Percentiles rank a stretch among this genome's conserved stretches.
Evolutionary conservation across 1,284 basidiomycete species (phyloP).

Genomic region (Pholiota adiposa): DNA sequence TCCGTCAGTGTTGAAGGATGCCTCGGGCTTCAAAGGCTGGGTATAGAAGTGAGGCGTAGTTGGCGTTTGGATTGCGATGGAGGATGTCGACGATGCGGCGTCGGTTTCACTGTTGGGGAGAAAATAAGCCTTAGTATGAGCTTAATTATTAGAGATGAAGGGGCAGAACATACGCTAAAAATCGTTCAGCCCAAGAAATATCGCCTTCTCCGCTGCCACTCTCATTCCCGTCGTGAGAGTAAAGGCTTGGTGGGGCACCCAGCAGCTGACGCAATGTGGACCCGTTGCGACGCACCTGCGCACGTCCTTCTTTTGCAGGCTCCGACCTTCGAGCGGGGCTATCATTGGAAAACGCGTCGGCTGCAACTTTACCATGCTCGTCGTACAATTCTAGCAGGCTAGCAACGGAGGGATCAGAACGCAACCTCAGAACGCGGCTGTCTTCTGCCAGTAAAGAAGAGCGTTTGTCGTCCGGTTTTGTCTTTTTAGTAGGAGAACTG

Average conservation of each 20-base stretch:
- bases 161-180: conserved; percentile 53
- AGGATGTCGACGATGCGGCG: conserved; percentile 48
- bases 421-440: conserved; percentile 59
- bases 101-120: conserved; percentile 47
- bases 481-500: conserved; percentile 2
- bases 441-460: conserved; percentile 40
- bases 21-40: conserved; percentile 28
- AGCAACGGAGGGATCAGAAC: conserved; percentile 75
- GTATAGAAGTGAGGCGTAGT: conserved; percentile 34
- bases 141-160: background rate
- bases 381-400: conserved; percentile 75
- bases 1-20: conserved; percentile 47
- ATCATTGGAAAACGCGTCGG: conserved; percentile 63
- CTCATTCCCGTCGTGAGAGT: conserved; percentile 32
- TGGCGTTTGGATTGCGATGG: conserved; percentile 50
- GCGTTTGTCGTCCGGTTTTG: conserved; percentile 17
- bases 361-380: conserved; percentile 64
- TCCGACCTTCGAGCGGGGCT: background rate
- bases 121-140: conserved; percentile 4
- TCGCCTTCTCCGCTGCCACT: conserved; percentile 58
- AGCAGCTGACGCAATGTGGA: conserved; percentile 75
- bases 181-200: conserved; percentile 80
- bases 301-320: conserved; percentile 36
- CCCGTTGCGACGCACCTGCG: conserved; percentile 60
- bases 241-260: conserved; percentile 49